Conservation (phyloP, 768 basidiomycete genomes). For the Naganishia kalamii region DNA sequence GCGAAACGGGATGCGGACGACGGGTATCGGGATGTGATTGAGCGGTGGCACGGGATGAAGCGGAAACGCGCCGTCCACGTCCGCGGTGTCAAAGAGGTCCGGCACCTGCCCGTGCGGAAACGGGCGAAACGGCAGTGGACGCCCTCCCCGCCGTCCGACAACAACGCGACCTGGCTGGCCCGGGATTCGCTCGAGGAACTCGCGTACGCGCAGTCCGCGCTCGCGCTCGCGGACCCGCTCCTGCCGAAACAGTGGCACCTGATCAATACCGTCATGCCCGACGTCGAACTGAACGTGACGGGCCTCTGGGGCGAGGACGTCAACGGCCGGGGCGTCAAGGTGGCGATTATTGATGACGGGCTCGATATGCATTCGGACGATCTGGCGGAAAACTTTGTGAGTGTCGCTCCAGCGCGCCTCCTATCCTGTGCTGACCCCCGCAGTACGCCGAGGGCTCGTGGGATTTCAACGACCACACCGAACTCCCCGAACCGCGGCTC, state of each 20-base stretch:
- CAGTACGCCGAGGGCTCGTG: conserved; percentile 82
- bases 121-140: conserved; percentile 43
- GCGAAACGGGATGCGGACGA: conserved; percentile 53
- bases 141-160: conserved; percentile 21
- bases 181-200: conserved; percentile 26
- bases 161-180: neutral
- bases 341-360: conserved; percentile 91
- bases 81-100: conserved; percentile 31
- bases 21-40: conserved; percentile 17
- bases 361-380: conserved; percentile 84
- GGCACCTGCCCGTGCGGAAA: conserved; percentile 37
- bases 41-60: conserved; percentile 22
- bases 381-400: conserved; percentile 82
- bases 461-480: conserved; percentile 90
- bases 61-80: conserved; percentile 23
- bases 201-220: conserved; percentile 52
- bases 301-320: conserved; percentile 84
- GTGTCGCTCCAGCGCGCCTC: conserved; percentile 41
- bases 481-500: conserved; percentile 77
- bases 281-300: conserved; percentile 78
- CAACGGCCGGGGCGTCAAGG: conserved; percentile 76
- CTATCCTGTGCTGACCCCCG: neutral
- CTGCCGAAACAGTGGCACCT: conserved; percentile 90
- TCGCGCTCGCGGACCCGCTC: conserved; percentile 72
- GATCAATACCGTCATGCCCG: conserved; percentile 73